Evolutionary conservation across 2,329 filamentous ascomycete genomes (phyloP).

Genomic region (Paecilomyces sp.): DNA sequence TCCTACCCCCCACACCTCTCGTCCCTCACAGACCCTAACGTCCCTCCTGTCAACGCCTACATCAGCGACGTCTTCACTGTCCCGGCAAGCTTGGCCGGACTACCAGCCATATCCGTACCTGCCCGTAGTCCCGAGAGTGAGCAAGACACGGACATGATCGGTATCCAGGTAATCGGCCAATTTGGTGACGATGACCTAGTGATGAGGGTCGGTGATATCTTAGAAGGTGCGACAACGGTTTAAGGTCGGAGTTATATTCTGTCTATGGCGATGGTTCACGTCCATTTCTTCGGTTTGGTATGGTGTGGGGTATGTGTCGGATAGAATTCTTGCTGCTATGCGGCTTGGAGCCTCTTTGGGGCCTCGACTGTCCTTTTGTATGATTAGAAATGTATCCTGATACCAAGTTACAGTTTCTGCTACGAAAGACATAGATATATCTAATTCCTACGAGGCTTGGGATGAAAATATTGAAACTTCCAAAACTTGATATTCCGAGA

Average conservation of each 20-base stretch:
- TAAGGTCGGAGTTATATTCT: not conserved
- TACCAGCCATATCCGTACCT: constrained; percentile 83
- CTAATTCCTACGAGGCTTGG: not conserved
- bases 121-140: constrained; percentile 28
- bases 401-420: not conserved
- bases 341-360: too few species aligned
- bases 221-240: constrained; percentile 15
- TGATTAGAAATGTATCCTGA: not conserved
- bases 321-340: not conserved
- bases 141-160: constrained; percentile 18
- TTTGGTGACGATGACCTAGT: constrained; percentile 40
- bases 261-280: not conserved
- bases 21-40: constrained; percentile 38
- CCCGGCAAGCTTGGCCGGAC: constrained; percentile 81
- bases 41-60: constrained; percentile 64
- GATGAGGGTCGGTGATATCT: constrained; percentile 27
- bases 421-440: not conserved
- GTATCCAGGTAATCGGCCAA: constrained; percentile 42
- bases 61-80: constrained; percentile 96
- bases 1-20: constrained; percentile 61
- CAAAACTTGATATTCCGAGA: not conserved
- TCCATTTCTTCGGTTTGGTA: too few species aligned
- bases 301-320: too few species aligned
- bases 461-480: not conserved
- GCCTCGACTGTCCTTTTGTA: not conserved